Conservation (phyloP, 495 filamentous ascomycete species). For the Thermochaetoides thermophila region DNA sequence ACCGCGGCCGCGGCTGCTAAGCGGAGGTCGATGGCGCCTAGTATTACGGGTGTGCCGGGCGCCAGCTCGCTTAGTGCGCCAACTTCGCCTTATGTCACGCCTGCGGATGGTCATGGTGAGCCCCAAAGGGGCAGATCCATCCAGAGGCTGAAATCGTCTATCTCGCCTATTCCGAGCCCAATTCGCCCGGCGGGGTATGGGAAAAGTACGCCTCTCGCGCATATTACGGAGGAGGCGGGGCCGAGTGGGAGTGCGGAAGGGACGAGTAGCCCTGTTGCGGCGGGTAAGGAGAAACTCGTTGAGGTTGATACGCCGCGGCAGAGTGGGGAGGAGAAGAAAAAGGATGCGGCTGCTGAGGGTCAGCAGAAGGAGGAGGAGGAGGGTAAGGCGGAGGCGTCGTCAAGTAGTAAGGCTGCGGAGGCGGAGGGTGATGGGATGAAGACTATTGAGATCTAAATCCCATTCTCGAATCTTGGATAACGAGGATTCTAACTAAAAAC, state of each 20-base stretch:
- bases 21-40: constrained; percentile 24
- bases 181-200: constrained; percentile 35
- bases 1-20: constrained; percentile 32
- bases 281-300: constrained; percentile 14
- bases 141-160: constrained; percentile 37
- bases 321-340: constrained; percentile 31
- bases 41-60: constrained; percentile 11
- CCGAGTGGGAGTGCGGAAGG: constrained; percentile 4
- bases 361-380: constrained; percentile 4
- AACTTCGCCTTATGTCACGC: constrained; percentile 40
- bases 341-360: constrained; percentile 1
- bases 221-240: constrained; percentile 36
- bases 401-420: constrained; percentile 23
- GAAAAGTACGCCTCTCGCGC: constrained; percentile 35
- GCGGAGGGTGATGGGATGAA: no score
- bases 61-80: constrained; percentile 28
- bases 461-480: no score
- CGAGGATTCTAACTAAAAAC: no score
- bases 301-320: constrained; percentile 38
- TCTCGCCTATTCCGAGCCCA: constrained; percentile 38
- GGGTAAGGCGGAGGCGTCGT: constrained; percentile 7
- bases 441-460: constrained; percentile 41
- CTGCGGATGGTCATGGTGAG: constrained; percentile 24
- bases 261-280: neutral
- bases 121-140: constrained; percentile 37